These are phyloP conservation scores for Teratosphaeria pseudoeucalypti DNA, from an alignment of 2,329 filamentous ascomycete genomes.

Conservation along the genomic window DNA sequence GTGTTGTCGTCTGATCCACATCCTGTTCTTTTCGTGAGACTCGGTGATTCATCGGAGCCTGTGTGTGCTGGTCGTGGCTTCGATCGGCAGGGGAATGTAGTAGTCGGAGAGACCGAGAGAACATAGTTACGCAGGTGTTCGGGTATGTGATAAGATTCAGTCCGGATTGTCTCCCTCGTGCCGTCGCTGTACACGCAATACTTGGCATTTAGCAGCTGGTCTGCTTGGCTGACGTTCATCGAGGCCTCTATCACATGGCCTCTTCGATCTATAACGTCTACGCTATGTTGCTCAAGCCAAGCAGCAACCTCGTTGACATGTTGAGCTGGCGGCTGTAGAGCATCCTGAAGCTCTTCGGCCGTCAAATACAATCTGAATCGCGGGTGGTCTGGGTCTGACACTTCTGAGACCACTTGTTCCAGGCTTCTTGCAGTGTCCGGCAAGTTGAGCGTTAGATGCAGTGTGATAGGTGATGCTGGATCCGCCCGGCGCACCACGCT, in stretches of 20 bases:
- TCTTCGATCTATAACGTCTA: neutral
- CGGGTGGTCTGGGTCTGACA: neutral
- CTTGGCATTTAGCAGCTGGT: conserved; percentile 12
- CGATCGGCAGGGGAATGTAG: conserved; percentile 8
- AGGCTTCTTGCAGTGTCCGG: neutral
- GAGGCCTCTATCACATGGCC: conserved; percentile 11
- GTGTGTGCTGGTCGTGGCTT: neutral
- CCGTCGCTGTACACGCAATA: conserved; percentile 13
- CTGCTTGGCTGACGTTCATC: conserved; percentile 10
- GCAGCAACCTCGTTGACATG: neutral
- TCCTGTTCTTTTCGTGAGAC: neutral
- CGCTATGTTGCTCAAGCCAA: neutral
- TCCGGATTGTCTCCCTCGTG: conserved; percentile 6
- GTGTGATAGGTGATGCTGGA: neutral
- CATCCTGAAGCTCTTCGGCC: neutral
- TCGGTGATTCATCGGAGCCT: neutral
- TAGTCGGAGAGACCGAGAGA: conserved; percentile 15
- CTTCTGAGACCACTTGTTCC: neutral
- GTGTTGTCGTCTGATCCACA: conserved; percentile 10
- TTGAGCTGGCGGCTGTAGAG: neutral
- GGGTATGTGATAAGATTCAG: conserved; percentile 5
- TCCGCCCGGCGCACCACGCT: neutral
- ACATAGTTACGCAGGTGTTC: conserved; percentile 6
- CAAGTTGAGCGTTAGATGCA: neutral
- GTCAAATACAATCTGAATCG: neutral